Conservation (phyloP, 2,329 filamentous ascomycete species). For the Pseudonectria buxi region DNA sequence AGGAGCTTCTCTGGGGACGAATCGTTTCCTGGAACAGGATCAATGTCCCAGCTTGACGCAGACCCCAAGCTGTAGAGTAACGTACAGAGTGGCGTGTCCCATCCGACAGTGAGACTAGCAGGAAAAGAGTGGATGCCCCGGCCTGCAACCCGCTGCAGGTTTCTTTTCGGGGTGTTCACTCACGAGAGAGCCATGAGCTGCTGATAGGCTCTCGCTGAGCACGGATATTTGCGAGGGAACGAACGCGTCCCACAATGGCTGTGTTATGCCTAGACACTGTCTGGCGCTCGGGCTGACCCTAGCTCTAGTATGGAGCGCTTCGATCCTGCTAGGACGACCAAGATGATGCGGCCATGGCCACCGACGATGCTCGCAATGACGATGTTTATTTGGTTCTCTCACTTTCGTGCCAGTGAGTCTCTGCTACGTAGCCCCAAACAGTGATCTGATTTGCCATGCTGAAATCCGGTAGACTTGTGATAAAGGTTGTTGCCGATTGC, state of each 20-base stretch:
- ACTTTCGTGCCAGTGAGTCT: too few species aligned
- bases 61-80: conserved; percentile 27
- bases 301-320: not conserved
- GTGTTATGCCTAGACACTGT: conserved; percentile 10
- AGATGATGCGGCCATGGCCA: not conserved
- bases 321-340: not conserved
- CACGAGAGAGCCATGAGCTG: not conserved
- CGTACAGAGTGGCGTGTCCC: conserved; percentile 2
- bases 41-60: conserved; percentile 23
- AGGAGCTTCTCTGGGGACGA: conserved; percentile 51
- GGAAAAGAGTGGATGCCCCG: conserved; percentile 1
- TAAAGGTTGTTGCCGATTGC: conserved; percentile 1
- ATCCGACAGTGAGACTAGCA: conserved; percentile 3
- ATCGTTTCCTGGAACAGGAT: conserved; percentile 39
- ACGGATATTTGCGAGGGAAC: not conserved
- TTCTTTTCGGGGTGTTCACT: not conserved
- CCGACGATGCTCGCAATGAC: not conserved
- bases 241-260: conserved; percentile 5
- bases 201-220: not conserved
- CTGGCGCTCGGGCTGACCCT: conserved; percentile 9
- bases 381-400: not conserved
- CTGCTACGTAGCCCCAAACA: too few species aligned
- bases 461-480: not conserved
- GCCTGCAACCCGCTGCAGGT: conserved; percentile 2
- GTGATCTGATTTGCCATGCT: too few species aligned